phyloP scores from a whole-genome alignment of 2,329 filamentous ascomycete genomes.

The Proliferodiscus dingleyae region DNA sequence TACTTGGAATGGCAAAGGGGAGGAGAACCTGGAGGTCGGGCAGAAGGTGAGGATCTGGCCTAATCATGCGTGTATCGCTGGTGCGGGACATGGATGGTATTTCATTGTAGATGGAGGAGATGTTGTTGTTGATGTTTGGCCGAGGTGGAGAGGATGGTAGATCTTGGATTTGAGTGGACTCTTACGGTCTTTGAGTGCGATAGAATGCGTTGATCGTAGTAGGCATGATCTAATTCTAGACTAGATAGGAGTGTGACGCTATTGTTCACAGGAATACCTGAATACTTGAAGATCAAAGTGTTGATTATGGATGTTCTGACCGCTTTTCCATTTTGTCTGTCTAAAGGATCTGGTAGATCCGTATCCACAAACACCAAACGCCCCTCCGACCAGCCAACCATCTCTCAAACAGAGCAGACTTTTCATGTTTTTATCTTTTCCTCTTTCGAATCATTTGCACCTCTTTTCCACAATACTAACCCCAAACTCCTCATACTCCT shows the following conservation, averaged over 20 bases:
- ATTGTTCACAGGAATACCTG: too few relatives aligned
- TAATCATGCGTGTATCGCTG: slow-evolving; percentile 76
- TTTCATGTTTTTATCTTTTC: slow-evolving; percentile 2
- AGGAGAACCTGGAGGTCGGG: slow-evolving; percentile 52
- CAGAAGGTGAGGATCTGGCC: slow-evolving; percentile 69
- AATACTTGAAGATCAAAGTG: too few relatives aligned
- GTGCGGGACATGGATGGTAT: slow-evolving; percentile 68
- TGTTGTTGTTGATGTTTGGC: slow-evolving; percentile 71
- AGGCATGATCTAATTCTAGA: too few relatives aligned
- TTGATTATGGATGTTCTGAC: too few relatives aligned
- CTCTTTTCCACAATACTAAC: slow-evolving; percentile 88
- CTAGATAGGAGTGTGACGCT: too few relatives aligned
- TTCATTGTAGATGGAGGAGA: slow-evolving; percentile 66
- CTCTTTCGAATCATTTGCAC: slow-evolving; percentile 62
- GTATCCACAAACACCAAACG: slow-evolving; percentile 23
- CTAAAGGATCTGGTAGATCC: slow-evolving; percentile 8
- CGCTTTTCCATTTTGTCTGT: slow-evolving; percentile 1
- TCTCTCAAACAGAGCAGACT: slow-evolving; percentile 4
- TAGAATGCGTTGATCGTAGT: too few relatives aligned
- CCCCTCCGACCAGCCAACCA: slow-evolving; percentile 9
- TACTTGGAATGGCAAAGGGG: slow-evolving; percentile 48
- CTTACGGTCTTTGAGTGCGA: too few relatives aligned
- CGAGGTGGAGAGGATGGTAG: slow-evolving; percentile 65
- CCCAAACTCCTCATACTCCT: slow-evolving; percentile 97
- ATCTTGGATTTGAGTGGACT: neutral